These are phyloP conservation scores for Massariosphaeria phaeospora DNA, from an alignment of 495 filamentous ascomycete genomes.

Conservation along the genomic window DNA sequence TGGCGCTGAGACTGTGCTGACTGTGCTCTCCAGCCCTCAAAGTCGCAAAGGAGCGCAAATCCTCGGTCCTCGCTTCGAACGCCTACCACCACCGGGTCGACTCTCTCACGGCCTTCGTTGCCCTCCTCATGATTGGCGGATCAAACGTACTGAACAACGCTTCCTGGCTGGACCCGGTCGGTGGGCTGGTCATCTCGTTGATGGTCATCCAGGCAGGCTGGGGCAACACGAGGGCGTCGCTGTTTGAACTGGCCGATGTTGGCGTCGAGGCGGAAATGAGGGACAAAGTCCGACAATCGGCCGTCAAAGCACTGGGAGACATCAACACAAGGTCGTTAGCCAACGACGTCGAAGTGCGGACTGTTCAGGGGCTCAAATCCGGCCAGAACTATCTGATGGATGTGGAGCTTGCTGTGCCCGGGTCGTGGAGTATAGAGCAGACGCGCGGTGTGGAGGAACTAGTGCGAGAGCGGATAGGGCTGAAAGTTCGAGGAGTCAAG, in stretches of 20 bases:
- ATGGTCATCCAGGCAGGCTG: constrained; percentile 91
- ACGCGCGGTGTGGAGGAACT: constrained; percentile 64
- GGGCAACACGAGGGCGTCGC: constrained; percentile 72
- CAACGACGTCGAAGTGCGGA: constrained; percentile 56
- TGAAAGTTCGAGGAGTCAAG: constrained; percentile 73
- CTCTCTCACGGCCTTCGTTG: constrained; percentile 88
- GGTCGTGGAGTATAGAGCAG: constrained; percentile 62
- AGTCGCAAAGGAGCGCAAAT: constrained; percentile 88
- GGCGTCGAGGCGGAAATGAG: constrained; percentile 80
- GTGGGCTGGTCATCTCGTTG: constrained; percentile 80
- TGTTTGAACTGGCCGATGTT: constrained; percentile 86
- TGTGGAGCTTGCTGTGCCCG: constrained; percentile 73
- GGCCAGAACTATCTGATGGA: constrained; percentile 94
- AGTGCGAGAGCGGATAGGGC: constrained; percentile 63
- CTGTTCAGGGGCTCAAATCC: constrained; percentile 82
- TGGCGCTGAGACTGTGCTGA: too few species aligned
- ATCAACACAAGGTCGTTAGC: constrained; percentile 36
- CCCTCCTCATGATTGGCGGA: constrained; percentile 77
- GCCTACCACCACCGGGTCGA: constrained; percentile 95
- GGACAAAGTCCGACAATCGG: constrained; percentile 58
- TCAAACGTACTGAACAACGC: constrained; percentile 81
- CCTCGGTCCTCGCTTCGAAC: constrained; percentile 93
- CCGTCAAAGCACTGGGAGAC: constrained; percentile 53
- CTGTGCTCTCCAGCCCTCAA: constrained; percentile 64
- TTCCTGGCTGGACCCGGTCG: constrained; percentile 91